Conservation (phyloP, 768 basidiomycete species). For the Termitomyces eurrhizus region DNA sequence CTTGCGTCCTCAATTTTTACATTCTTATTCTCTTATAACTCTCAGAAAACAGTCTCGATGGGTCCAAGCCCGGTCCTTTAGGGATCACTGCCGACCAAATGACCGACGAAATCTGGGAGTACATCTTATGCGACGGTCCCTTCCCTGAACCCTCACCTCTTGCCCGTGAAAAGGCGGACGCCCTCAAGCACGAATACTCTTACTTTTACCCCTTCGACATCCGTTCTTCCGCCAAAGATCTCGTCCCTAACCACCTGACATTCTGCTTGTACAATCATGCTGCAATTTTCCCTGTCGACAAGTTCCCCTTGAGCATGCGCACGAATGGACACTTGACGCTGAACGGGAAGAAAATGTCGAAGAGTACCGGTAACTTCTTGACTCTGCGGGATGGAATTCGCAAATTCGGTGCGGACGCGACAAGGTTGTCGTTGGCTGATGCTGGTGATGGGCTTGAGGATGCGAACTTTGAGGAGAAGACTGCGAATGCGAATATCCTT, state of each 20-base stretch:
- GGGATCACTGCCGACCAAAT: slow-evolving; percentile 87
- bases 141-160: slow-evolving; percentile 69
- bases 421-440: slow-evolving; percentile 87
- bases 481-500: slow-evolving; percentile 94
- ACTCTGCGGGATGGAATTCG: slow-evolving; percentile 83
- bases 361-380: slow-evolving; percentile 93
- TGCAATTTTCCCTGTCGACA: slow-evolving; percentile 88
- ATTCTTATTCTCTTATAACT: background rate
- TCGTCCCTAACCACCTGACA: slow-evolving; percentile 93
- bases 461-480: slow-evolving; percentile 98
- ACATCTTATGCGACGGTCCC: slow-evolving; percentile 76
- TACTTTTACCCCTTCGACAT: slow-evolving; percentile 99
- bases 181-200: slow-evolving; percentile 84
- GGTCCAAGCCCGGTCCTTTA: slow-evolving; percentile 73
- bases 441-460: slow-evolving; percentile 97
- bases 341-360: slow-evolving; percentile 99
- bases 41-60: slow-evolving; percentile 70
- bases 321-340: slow-evolving; percentile 95
- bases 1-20: background rate
- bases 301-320: slow-evolving; percentile 90
- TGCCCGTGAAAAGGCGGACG: slow-evolving; percentile 72
- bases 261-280: slow-evolving; percentile 94
- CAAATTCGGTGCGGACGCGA: slow-evolving; percentile 98
- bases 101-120: slow-evolving; percentile 98
- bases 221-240: slow-evolving; percentile 96